Conservation (phyloP, 2,329 filamentous ascomycete species). For the Alternaria conjuncta region DNA sequence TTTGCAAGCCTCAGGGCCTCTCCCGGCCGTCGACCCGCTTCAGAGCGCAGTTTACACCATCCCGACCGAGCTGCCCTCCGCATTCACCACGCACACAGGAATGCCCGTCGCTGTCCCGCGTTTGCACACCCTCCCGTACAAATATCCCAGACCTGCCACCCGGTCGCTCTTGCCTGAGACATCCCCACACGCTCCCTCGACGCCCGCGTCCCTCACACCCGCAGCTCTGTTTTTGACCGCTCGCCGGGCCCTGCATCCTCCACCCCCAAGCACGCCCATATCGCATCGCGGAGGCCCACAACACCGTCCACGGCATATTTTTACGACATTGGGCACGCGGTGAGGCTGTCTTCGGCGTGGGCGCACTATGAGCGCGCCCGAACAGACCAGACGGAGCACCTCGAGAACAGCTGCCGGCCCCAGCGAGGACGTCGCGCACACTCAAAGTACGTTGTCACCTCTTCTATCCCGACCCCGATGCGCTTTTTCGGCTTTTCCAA, state of each 20-base stretch:
- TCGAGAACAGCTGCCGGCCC: conserved; percentile 41
- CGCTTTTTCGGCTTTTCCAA: not conserved
- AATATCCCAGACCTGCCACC: conserved; percentile 6
- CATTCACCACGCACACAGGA: conserved; percentile 7
- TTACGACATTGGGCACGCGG: conserved; percentile 31
- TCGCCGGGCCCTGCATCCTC: conserved; percentile 28
- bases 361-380: conserved; percentile 51
- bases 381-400: conserved; percentile 45
- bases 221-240: conserved; percentile 37
- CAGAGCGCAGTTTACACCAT: conserved; percentile 24
- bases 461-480: not conserved
- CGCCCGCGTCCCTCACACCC: conserved; percentile 29
- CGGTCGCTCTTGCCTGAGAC: conserved; percentile 16
- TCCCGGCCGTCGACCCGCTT: conserved; percentile 19
- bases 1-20: conserved; percentile 25
- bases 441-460: conserved; percentile 29
- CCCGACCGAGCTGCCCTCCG: conserved; percentile 12
- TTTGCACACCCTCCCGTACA: conserved; percentile 11
- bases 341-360: conserved; percentile 37
- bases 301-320: conserved; percentile 6
- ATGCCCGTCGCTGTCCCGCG: conserved; percentile 25
- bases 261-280: conserved; percentile 15
- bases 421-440: conserved; percentile 22
- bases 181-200: conserved; percentile 23
- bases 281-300: conserved; percentile 22